Evolutionary conservation across 768 basidiomycete species (phyloP), one percentile per base, ranked within the genome.

Genomic region (Lactifluus piperatus): DNA sequence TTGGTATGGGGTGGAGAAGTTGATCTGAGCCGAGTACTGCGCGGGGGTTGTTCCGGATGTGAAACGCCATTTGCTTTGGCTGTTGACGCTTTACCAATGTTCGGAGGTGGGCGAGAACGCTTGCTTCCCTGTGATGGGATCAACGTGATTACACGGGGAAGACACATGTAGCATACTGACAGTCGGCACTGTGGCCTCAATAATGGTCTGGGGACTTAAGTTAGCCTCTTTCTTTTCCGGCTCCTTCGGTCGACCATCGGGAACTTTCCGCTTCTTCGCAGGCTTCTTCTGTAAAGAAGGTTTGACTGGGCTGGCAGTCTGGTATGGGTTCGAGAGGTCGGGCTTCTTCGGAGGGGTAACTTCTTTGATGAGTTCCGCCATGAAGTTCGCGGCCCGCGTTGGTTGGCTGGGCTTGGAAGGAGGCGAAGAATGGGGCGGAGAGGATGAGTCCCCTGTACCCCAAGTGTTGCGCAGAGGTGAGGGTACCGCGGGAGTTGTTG

Each of bases 391-490:
- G 5, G 86, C 81, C 65, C 83, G 80, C 2, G 85, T 87, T 27
- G 79, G 81, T 54, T 76, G 80, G 20, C 71, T 67, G 52, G 74
- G 36, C 62, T 60, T 60, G 18, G 59, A 41, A 47, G 60, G 36
- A 26, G 66, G 59, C 59, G 65, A 60, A 16, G 58, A 54, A 11
- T 55, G 68, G 37, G 74, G 68, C 41, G 70, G 78, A 11, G 71
- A 66, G 1, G 72, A 57, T 6, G 71, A 68, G 50, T 75, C 78
- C 32, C 70, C 71, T 45, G 76, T 73, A 18, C 77, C 74, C 88
- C 88, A 90, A 3, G 85, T 76, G 64, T 91, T 84, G 5, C 88
- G 80, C 45, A 91, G 73, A 26, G 88, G 89, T 10, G 88, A 91
- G 16, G 89, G 86, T 8, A 81, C 71, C 13, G 77, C 79, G 6